phyloP scores from a whole-genome alignment of 495 filamentous ascomycete species.

The Xylaria nigripes region DNA sequence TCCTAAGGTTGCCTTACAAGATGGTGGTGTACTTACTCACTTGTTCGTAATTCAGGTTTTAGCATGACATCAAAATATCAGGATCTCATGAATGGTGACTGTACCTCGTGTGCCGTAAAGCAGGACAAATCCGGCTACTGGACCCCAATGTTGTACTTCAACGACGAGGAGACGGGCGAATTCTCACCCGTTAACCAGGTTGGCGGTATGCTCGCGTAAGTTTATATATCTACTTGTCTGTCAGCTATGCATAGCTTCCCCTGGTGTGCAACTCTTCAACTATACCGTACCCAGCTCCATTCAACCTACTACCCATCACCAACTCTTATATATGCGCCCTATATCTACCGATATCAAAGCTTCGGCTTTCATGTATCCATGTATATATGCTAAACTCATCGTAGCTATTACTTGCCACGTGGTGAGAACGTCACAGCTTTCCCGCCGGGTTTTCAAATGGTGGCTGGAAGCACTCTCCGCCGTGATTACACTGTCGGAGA shows the following conservation, averaged over 20 bases:
- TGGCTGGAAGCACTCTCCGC: slow-evolving; percentile 61
- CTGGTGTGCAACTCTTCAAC: no score
- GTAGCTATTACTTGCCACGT: slow-evolving; percentile 68
- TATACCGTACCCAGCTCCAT: no score
- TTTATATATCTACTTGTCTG: neutral
- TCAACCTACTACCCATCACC: no score
- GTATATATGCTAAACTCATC: slow-evolving; percentile 13
- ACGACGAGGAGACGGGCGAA: slow-evolving; percentile 36
- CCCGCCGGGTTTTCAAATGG: slow-evolving; percentile 72
- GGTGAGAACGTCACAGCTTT: slow-evolving; percentile 60
- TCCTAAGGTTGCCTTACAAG: neutral
- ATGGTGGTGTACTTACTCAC: neutral
- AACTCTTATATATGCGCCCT: neutral
- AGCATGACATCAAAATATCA: slow-evolving; percentile 35
- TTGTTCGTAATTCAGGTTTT: slow-evolving; percentile 40
- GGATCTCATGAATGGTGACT: slow-evolving; percentile 45
- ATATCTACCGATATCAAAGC: neutral
- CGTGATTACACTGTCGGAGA: slow-evolving; percentile 64
- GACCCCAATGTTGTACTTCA: slow-evolving; percentile 58
- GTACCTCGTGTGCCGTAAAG: slow-evolving; percentile 56
- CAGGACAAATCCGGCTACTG: slow-evolving; percentile 66
- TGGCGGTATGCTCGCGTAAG: slow-evolving; percentile 56
- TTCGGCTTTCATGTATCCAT: neutral
- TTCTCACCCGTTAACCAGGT: slow-evolving; percentile 44
- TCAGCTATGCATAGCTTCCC: neutral